These are phyloP conservation scores for Agaricus blazei DNA, from an alignment of 768 basidiomycete species.

Conservation along the genomic window DNA sequence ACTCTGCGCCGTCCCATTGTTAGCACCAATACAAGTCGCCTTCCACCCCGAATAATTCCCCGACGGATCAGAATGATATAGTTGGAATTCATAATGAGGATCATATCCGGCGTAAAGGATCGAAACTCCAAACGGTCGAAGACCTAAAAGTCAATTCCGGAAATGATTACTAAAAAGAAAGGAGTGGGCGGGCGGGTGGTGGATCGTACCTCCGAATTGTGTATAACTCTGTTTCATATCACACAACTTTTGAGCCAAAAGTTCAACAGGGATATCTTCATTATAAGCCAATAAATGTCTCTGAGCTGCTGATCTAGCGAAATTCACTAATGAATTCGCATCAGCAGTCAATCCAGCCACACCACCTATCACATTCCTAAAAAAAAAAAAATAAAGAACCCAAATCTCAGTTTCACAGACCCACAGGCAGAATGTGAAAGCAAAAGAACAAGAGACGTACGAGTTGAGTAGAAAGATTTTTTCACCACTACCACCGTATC, in stretches of 20 bases:
- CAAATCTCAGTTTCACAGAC: background rate
- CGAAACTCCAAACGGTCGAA: constrained; percentile 97
- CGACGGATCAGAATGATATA: constrained; percentile 97
- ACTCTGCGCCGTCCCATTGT: constrained; percentile 93
- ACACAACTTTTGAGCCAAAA: constrained; percentile 89
- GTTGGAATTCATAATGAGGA: constrained; percentile 92
- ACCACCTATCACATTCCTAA: constrained; percentile 90
- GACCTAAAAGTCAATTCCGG: constrained; percentile 44
- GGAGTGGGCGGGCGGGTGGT: too few species aligned
- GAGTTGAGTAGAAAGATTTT: constrained; percentile 96
- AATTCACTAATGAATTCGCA: constrained; percentile 96
- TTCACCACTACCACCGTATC: constrained; percentile 94
- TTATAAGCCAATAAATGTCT: constrained; percentile 86
- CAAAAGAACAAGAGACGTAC: constrained; percentile 35
- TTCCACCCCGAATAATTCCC: constrained; percentile 99
- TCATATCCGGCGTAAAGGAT: constrained; percentile 96
- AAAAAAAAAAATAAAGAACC: background rate
- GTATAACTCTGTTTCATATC: constrained; percentile 99
- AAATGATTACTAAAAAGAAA: background rate
- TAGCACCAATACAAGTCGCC: constrained; percentile 97
- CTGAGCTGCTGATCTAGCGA: constrained; percentile 87
- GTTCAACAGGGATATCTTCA: constrained; percentile 96
- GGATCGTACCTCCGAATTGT: constrained; percentile 78
- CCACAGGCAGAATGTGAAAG: background rate
- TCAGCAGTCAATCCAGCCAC: constrained; percentile 97